These are phyloP conservation scores for Skeletonema tropicum DNA, from an alignment of 108 stramenopile genomes.

Conservation along the genomic window DNA sequence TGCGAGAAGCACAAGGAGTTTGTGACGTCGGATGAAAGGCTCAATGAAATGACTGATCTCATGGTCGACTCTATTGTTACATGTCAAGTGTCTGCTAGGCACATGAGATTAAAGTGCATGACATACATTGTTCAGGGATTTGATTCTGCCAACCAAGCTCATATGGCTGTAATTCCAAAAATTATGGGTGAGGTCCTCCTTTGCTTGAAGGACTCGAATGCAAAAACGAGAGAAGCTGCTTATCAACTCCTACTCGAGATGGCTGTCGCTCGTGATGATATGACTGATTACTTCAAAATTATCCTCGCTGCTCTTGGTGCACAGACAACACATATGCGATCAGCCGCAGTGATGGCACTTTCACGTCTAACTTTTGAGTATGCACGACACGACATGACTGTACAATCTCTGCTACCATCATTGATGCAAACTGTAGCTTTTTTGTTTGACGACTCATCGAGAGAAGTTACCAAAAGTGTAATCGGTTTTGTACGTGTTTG, in stretches of 20 bases:
- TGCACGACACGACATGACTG: conserved; percentile 55
- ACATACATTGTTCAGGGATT: conserved; percentile 65
- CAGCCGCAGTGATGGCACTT: conserved; percentile 84
- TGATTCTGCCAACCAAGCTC: conserved; percentile 38
- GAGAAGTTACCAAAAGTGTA: conserved; percentile 91
- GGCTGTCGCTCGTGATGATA: conserved; percentile 55
- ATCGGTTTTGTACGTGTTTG: conserved; percentile 89
- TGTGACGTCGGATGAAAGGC: conserved; percentile 49
- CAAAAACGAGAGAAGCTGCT: conserved; percentile 88
- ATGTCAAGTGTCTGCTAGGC: conserved; percentile 78
- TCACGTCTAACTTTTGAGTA: conserved; percentile 79
- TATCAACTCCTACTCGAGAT: conserved; percentile 79
- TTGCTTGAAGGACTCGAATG: conserved; percentile 94
- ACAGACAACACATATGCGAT: conserved; percentile 90
- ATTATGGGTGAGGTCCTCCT: conserved; percentile 83
- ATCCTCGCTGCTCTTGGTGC: conserved; percentile 86
- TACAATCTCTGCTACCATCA: conserved; percentile 74
- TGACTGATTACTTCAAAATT: conserved; percentile 63
- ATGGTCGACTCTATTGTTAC: conserved; percentile 70
- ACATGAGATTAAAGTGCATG: conserved; percentile 81
- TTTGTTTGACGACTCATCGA: conserved; percentile 84
- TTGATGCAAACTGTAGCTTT: conserved; percentile 82
- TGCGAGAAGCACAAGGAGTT: conserved; percentile 64
- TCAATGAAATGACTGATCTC: conserved; percentile 67
- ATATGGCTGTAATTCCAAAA: conserved; percentile 62